Conservation (phyloP, 257 asterid species). For the Lithospermum erythrorhizon region DNA sequence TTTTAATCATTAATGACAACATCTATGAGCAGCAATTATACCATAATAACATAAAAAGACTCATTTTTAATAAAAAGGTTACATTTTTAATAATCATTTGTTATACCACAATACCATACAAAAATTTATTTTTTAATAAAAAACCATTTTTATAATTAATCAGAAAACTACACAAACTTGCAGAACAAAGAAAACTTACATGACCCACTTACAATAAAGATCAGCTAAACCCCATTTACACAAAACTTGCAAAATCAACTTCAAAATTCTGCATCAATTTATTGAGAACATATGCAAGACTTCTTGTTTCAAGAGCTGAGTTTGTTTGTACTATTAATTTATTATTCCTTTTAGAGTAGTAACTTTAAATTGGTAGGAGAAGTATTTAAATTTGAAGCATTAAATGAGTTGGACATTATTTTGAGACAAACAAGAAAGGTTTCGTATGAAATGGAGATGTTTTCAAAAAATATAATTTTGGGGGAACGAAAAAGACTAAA, state of each 20-base stretch:
- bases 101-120: too few relatives aligned
- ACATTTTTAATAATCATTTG: too few relatives aligned
- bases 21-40: neutral
- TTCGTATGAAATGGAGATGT: conserved; percentile 6
- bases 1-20: conserved; percentile 14
- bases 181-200: conserved; percentile 31
- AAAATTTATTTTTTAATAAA: too few relatives aligned
- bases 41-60: conserved; percentile 5
- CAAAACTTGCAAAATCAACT: conserved; percentile 13
- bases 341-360: too few relatives aligned
- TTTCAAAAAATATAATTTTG: conserved; percentile 8
- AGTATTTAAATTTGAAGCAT: conserved; percentile 27
- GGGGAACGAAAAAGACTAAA: conserved; percentile 34
- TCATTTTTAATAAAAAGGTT: too few relatives aligned
- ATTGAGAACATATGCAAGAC: conserved; percentile 28
- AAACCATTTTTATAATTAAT: too few relatives aligned
- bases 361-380: conserved; percentile 30
- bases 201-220: conserved; percentile 26
- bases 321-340: too few relatives aligned
- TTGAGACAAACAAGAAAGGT: conserved; percentile 11
- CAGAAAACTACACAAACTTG: conserved; percentile 10
- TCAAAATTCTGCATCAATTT: conserved; percentile 5
- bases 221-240: neutral
- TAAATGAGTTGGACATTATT: conserved; percentile 32
- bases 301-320: conserved; percentile 8